phyloP scores from a whole-genome alignment of 2,329 filamentous ascomycete species.

The Harringtonia aguacate region DNA sequence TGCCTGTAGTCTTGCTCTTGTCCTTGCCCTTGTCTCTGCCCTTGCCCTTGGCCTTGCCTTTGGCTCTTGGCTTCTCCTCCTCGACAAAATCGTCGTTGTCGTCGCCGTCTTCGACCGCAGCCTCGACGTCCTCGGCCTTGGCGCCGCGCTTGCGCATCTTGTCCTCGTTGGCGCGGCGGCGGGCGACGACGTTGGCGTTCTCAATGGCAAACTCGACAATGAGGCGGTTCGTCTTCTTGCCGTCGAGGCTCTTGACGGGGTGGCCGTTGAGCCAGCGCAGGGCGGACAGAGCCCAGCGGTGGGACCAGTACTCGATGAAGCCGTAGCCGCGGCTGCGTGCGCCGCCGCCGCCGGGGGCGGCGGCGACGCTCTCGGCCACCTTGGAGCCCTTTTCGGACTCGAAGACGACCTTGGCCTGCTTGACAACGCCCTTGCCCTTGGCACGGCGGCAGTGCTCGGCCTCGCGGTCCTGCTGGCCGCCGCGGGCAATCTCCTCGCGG shows the following conservation, averaged over 20 bases:
- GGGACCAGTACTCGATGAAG: slow-evolving; percentile 92
- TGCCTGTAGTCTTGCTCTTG: slow-evolving; percentile 5
- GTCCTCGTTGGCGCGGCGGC: slow-evolving; percentile 55
- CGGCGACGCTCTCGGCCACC: slow-evolving; percentile 57
- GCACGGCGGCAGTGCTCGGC: slow-evolving; percentile 70
- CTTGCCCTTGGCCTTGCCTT: slow-evolving; percentile 5
- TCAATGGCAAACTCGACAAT: slow-evolving; percentile 98
- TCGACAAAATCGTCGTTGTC: too few species aligned
- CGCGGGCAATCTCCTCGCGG: slow-evolving; percentile 78
- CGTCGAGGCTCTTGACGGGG: slow-evolving; percentile 45
- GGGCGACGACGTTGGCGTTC: slow-evolving; percentile 87
- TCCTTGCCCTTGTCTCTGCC: not conserved
- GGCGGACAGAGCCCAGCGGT: slow-evolving; percentile 91
- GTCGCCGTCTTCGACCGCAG: slow-evolving; percentile 34
- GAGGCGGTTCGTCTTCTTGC: slow-evolving; percentile 69
- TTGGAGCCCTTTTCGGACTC: slow-evolving; percentile 81
- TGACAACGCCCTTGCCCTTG: slow-evolving; percentile 78
- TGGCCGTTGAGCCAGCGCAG: slow-evolving; percentile 86
- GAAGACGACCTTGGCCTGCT: slow-evolving; percentile 90
- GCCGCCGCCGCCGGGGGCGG: slow-evolving; percentile 31
- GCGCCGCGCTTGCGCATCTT: slow-evolving; percentile 16
- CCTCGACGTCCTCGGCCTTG: slow-evolving; percentile 19
- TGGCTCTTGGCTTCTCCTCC: slow-evolving; percentile 10
- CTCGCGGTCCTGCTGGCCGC: slow-evolving; percentile 67
- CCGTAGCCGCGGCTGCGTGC: slow-evolving; percentile 88